Evolutionary conservation across 2,329 filamentous ascomycete genomes (phyloP), one percentile per base, ranked within the genome.

Genomic region (Elsinoe fawcettii): DNA sequence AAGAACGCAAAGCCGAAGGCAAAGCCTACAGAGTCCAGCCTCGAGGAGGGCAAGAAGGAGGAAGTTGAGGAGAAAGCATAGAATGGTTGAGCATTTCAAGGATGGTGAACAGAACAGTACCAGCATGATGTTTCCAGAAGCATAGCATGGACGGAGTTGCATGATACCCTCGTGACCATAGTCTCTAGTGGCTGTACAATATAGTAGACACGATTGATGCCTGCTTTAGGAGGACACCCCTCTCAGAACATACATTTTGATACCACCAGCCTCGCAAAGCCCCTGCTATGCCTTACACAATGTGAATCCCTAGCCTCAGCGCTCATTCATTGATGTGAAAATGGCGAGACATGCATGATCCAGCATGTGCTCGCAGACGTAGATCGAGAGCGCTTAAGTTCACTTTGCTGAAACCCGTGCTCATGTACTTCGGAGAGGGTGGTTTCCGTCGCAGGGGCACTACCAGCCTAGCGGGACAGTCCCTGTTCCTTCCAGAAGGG

Each of bases 1-100:
- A 81, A 80, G 64, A 73, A 56, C 11, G 41, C 9, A 7, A 32
- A 23, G 16, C n/a, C 74, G 66, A 67, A 69, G 51, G 63, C 63
- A 44, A 60, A 60, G 43, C 20, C 53, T 16, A 44, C 34, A 6
- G 51, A 34, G 46, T 34, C 36, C 6, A 49, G 18, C 25, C 22
- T 36, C 6, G 56, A 53, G 32, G 49, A 53, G 20, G 49, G 49
- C 34, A 53, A 53, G 20, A 53, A 53, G 32, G 49, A 53, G 18
- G 49, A 53, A n/a, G 5, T 53, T 22, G 49, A 37, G 5, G 49
- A 53, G 49, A 53, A 53, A 32, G 49, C 34, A 53, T 53, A 53
- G 32, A 53, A 7, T 2, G 6, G 11, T 16, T 7, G 14, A 12
- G 18, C 9, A 44, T 11, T 2, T 3, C 20, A 46, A n/a, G 4